Evolutionary conservation across 108 stramenopile genomes (phyloP), one percentile per base, ranked within the genome.

Genomic region (Seminavis robusta): DNA sequence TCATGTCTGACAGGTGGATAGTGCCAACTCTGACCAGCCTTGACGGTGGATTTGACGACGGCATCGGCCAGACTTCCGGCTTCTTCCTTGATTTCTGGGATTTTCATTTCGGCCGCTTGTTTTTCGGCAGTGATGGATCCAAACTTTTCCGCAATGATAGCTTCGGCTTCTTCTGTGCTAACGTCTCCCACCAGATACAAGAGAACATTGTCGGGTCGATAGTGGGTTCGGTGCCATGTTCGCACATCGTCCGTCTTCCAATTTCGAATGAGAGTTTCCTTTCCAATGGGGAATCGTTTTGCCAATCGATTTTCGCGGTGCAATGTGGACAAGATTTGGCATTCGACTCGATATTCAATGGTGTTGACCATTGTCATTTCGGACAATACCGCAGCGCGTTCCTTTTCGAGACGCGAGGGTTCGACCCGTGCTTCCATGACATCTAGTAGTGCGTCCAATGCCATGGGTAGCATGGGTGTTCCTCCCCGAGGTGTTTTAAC

Each of bases 361-460:
- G 92, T 95, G 72, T 95, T 95, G 40, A 98, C 98, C 96, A 97
- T 97, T 51, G 93, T 94, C 94, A 96, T 94, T 67, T 98, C 98
- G 9, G 77, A 79, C 51, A 97, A 74, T 8, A 97, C 95, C 25
- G 98, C 98, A 21, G 94, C 92, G 1, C 96, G 73, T 58, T 98
- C 98, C 75, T 97, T 96, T 67, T 98, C 98, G 56, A 98, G 74
- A 9, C 98, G 81, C 13, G 90, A 76, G 36, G 79, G 73, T 49
- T 96, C 93, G 45, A 90, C 81, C n/a, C 86, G 74, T 19, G 96
- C 94, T 59, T 95, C 92, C 87, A 98, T 90, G 30, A 98, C 97
- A 74, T 97, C 96, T 27, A 79, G 77, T 6, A 98, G 66, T 0
- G 97, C 97, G 67, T 97, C 97, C 38, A 97, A 74, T 9, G 96